Conservation (phyloP, 371 early-diverging fungal species). For the Umbelopsis sp. region DNA sequence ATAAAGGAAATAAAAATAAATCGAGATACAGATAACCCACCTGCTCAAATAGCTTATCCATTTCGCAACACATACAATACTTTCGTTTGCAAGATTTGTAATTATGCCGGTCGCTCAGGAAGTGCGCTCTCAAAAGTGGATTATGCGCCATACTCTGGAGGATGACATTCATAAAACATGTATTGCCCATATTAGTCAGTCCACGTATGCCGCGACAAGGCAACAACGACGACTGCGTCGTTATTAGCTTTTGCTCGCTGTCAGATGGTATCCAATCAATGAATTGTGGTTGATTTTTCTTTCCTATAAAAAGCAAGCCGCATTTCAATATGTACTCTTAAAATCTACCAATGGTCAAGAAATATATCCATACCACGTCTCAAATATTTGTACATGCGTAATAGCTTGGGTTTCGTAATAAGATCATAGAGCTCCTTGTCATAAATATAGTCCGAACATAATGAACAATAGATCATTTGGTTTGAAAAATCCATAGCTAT, state of each 20-base stretch:
- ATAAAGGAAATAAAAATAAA: constrained; percentile 10
- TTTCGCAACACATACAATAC: constrained; percentile 92
- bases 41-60: constrained; percentile 80
- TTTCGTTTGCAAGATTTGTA: constrained; percentile 63
- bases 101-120: constrained; percentile 86
- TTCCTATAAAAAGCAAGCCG: constrained; percentile 29
- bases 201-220: constrained; percentile 85
- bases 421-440: constrained; percentile 74
- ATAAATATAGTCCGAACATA: constrained; percentile 87
- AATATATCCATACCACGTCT: constrained; percentile 17
- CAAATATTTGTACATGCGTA: constrained; percentile 40
- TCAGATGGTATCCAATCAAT: constrained; percentile 38
- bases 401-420: constrained; percentile 58
- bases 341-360: neutral
- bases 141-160: constrained; percentile 93
- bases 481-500: constrained; percentile 72
- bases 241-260: constrained; percentile 58
- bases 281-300: constrained; percentile 31
- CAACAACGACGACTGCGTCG: constrained; percentile 47
- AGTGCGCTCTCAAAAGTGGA: constrained; percentile 83
- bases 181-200: constrained; percentile 89
- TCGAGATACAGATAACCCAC: constrained; percentile 27
- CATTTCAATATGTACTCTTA: neutral
- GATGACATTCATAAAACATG: constrained; percentile 95
- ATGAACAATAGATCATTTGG: constrained; percentile 71